A percentile compares a stretch with the other conserved stretches of the same genome.
phyloP scores from a whole-genome alignment of 2,329 filamentous ascomycete species.

The Neonectria hederae region DNA sequence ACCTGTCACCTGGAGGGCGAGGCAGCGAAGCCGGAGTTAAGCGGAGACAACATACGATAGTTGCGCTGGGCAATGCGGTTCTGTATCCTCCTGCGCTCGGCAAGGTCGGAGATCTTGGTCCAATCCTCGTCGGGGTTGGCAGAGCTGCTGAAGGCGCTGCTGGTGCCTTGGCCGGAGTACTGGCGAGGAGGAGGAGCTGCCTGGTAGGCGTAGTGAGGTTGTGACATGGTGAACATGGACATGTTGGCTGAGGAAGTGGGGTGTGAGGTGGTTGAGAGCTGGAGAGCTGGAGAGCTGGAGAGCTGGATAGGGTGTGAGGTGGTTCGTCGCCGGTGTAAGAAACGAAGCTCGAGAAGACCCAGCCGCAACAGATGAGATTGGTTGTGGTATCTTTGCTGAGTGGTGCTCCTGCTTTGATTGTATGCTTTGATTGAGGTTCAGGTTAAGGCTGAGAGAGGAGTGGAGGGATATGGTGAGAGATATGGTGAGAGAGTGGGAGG shows the following conservation, averaged over 20 bases:
- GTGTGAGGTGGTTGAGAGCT: conserved; percentile 18
- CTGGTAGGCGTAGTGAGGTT: conserved; percentile 47
- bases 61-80: conserved; percentile 98
- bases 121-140: conserved; percentile 98
- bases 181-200: conserved; percentile 61
- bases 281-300: conserved; percentile 8
- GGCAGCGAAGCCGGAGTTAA: conserved; percentile 4
- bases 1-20: not conserved
- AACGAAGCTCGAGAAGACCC: conserved; percentile 30
- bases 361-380: conserved; percentile 17
- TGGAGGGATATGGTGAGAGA: not conserved
- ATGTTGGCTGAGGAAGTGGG: conserved; percentile 33
- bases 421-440: not conserved
- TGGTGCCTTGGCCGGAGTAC: conserved; percentile 79
- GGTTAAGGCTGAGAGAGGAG: conserved; percentile 11
- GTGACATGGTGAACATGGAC: conserved; percentile 50
- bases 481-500: conserved; percentile 1
- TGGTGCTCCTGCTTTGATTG: conserved; percentile 7
- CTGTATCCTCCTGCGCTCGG: conserved; percentile 92
- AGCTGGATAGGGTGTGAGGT: conserved; percentile 2
- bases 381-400: conserved; percentile 8
- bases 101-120: conserved; percentile 98
- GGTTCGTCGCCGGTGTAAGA: conserved; percentile 25
- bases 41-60: conserved; percentile 74
- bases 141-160: conserved; percentile 93